phyloP scores from a whole-genome alignment of 2,329 filamentous ascomycete genomes.

The Claviceps cyperi region DNA sequence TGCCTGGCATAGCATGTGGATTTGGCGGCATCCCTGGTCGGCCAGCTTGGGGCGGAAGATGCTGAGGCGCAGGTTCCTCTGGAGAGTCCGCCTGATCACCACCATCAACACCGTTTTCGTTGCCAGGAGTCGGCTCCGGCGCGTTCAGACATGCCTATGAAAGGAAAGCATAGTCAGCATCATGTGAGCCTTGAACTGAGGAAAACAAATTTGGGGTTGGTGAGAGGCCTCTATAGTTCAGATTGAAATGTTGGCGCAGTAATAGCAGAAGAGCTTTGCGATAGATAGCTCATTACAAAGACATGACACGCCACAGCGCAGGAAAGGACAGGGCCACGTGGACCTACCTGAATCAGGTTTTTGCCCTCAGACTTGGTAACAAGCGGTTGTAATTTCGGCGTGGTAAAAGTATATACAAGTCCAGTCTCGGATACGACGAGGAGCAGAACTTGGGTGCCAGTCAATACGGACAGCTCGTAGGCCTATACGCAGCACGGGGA shows the following conservation, averaged over 20 bases:
- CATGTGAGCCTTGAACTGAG: no score
- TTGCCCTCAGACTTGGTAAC: slow-evolving; percentile 98
- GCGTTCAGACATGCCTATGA: slow-evolving; percentile 89
- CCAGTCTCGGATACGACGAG: slow-evolving; percentile 96
- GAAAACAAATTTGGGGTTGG: no score
- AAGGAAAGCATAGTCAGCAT: slow-evolving; percentile 2
- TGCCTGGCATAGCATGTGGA: slow-evolving; percentile 43
- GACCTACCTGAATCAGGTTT: slow-evolving; percentile 83
- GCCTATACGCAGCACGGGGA: slow-evolving; percentile 40
- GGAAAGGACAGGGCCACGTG: no score
- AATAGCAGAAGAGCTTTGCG: no score
- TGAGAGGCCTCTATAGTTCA: no score
- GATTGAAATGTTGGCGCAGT: no score
- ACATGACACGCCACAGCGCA: no score
- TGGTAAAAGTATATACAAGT: slow-evolving; percentile 95
- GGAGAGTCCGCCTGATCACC: slow-evolving; percentile 72
- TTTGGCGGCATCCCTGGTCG: slow-evolving; percentile 52
- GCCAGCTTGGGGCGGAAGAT: slow-evolving; percentile 49
- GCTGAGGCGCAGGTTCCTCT: slow-evolving; percentile 68
- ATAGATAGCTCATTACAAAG: no score
- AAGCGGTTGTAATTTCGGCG: slow-evolving; percentile 91
- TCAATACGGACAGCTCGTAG: slow-evolving; percentile 93
- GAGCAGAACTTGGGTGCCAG: slow-evolving; percentile 90
- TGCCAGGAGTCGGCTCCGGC: slow-evolving; percentile 70
- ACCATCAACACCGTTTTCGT: slow-evolving; percentile 69